Evolutionary conservation across 805 yeast species (phyloP).

Genomic region (Tetrapisispora arboricola): DNA sequence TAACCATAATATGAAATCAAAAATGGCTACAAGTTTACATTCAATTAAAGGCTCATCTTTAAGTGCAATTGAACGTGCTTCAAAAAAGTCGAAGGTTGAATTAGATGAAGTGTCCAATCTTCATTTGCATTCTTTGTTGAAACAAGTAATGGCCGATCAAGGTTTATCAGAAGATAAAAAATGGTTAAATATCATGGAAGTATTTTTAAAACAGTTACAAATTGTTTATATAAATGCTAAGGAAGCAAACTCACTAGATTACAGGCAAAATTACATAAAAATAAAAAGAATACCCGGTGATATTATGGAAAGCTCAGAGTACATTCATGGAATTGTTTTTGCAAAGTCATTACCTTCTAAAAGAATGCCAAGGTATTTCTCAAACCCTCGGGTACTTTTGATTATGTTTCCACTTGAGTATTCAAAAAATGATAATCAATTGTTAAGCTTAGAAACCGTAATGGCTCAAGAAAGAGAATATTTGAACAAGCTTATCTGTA

Average conservation of each 20-base stretch:
- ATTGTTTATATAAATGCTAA: conserved; percentile 48
- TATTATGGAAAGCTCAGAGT: conserved; percentile 43
- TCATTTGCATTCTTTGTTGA: conserved; percentile 43
- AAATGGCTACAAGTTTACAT: neutral
- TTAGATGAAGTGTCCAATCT: conserved; percentile 29
- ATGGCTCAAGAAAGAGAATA: conserved; percentile 83
- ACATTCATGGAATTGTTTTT: conserved; percentile 72
- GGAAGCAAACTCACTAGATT: conserved; percentile 68
- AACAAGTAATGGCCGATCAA: conserved; percentile 56
- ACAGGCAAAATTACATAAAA: conserved; percentile 72
- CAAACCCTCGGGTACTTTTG: conserved; percentile 66
- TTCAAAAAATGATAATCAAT: conserved; percentile 61
- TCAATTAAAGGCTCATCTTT: conserved; percentile 9
- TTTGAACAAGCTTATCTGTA: conserved; percentile 65
- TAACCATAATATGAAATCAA: conserved; percentile 10
- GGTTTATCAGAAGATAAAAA: conserved; percentile 34
- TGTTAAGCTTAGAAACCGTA: conserved; percentile 73
- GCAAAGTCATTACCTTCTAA: conserved; percentile 75
- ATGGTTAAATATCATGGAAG: conserved; percentile 53
- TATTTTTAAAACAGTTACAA: conserved; percentile 45
- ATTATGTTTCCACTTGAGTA: conserved; percentile 88
- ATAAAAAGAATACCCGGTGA: conserved; percentile 81
- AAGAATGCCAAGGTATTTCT: conserved; percentile 56
- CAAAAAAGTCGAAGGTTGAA: conserved; percentile 18
- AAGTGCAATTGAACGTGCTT: conserved; percentile 11